A percentile compares a stretch with the other conserved stretches of the same genome.
phyloP scores from a whole-genome alignment of 495 filamentous ascomycete species.

The Margaritispora aquatica region DNA sequence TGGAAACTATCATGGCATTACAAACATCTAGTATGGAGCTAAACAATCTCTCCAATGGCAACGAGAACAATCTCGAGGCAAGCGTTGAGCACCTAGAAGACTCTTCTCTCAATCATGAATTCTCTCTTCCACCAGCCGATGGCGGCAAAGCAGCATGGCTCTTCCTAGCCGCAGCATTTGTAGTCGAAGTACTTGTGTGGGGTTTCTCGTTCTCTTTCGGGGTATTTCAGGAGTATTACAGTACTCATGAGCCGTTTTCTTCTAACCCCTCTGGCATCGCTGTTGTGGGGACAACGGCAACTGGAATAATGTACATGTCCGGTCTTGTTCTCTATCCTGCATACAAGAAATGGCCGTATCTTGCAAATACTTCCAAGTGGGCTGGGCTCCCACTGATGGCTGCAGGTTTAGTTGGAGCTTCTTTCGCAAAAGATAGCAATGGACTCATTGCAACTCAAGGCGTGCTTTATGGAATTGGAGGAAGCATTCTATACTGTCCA shows the following conservation, averaged over 20 bases:
- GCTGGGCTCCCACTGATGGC: constrained; percentile 7
- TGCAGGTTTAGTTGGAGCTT: constrained; percentile 28
- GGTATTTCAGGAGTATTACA: constrained; percentile 45
- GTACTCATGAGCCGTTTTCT: constrained; percentile 31
- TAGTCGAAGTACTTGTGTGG: constrained; percentile 45
- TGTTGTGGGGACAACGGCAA: constrained; percentile 25
- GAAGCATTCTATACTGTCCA: constrained; percentile 35
- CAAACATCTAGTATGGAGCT: background rate
- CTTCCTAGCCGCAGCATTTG: constrained; percentile 48
- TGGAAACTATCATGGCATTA: constrained; percentile 3
- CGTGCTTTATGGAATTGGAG: constrained; percentile 36
- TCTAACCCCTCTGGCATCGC: constrained; percentile 29
- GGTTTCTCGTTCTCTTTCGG: constrained; percentile 47
- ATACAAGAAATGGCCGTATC: constrained; percentile 7
- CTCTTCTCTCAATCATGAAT: background rate
- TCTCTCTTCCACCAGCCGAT: constrained; percentile 41
- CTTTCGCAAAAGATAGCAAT: constrained; percentile 35
- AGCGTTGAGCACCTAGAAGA: background rate
- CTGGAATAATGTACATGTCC: constrained; percentile 11
- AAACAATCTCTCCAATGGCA: constrained; percentile 4
- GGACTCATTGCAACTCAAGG: constrained; percentile 49
- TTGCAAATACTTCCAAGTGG: constrained; percentile 8
- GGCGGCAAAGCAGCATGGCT: constrained; percentile 51
- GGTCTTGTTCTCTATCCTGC: constrained; percentile 1
- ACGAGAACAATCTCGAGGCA: background rate